A percentile compares a stretch with the other conserved stretches of the same genome.
These are phyloP conservation scores for Lolium multiflorum DNA, from an alignment of 176 grass and related monocot species.

Conservation along the genomic window DNA sequence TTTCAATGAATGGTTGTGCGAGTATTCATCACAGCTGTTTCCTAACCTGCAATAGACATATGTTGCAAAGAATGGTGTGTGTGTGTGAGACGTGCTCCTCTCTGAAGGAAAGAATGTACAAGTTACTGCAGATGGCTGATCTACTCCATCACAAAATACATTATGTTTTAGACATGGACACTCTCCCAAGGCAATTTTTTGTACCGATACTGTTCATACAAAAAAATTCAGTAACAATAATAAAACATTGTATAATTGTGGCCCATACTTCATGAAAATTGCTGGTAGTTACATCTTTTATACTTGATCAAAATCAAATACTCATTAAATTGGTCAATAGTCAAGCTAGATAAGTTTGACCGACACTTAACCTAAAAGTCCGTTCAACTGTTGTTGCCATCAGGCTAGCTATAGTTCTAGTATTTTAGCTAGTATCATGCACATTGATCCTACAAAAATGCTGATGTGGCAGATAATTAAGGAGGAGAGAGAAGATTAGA, in stretches of 20 bases:
- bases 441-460: too few relatives aligned
- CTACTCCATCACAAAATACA: background rate
- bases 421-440: too few relatives aligned
- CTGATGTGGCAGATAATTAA: too few relatives aligned
- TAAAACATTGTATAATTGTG: background rate
- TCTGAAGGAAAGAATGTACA: too few relatives aligned
- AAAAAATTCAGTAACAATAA: background rate
- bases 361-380: too few relatives aligned
- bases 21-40: conserved; percentile 26
- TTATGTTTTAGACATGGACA: background rate
- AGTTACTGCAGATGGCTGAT: too few relatives aligned
- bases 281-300: background rate
- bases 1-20: background rate
- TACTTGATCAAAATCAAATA: background rate
- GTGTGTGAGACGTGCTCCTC: background rate
- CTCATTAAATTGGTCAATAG: background rate
- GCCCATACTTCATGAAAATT: background rate
- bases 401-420: too few relatives aligned
- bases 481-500: too few relatives aligned
- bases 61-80: background rate
- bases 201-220: background rate
- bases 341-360: conserved; percentile 7
- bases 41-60: background rate
- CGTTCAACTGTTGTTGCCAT: background rate
- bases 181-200: background rate